phyloP scores from a whole-genome alignment of 2,329 filamentous ascomycete species.

The Aspergillus ochraceus region DNA sequence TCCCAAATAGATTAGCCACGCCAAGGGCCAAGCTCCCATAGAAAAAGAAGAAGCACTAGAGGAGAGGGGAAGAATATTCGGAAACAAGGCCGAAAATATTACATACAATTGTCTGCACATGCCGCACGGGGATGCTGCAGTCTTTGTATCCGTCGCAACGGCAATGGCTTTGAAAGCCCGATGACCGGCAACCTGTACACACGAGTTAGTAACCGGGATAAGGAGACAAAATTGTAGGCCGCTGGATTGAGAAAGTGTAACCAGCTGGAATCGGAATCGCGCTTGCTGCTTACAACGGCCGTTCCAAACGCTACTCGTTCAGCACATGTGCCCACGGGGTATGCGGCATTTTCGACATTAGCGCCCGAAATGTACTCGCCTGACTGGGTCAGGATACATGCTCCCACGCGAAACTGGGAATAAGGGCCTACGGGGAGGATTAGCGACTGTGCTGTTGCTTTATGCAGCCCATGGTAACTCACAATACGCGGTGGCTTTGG shows the following conservation, averaged over 20 bases:
- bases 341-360: constrained; percentile 90
- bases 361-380: constrained; percentile 68
- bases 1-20: constrained; percentile 6
- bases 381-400: constrained; percentile 66
- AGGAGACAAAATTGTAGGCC: too few relatives aligned
- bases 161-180: constrained; percentile 73
- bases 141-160: constrained; percentile 75
- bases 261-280: not conserved
- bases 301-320: constrained; percentile 86
- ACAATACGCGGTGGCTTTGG: constrained; percentile 82
- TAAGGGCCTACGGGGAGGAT: constrained; percentile 63
- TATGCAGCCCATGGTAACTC: constrained; percentile 31
- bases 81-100: not conserved
- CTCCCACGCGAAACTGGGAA: constrained; percentile 87
- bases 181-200: constrained; percentile 44
- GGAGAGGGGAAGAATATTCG: not conserved
- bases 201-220: not conserved
- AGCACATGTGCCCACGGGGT: constrained; percentile 93
- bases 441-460: not conserved
- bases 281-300: constrained; percentile 59
- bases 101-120: constrained; percentile 90
- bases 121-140: constrained; percentile 74
- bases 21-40: not conserved
- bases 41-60: not conserved
- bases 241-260: not conserved